Percentiles rank a stretch among this genome's conserved stretches.
These are phyloP conservation scores for Kwoniella dejecticola DNA, from an alignment of 768 basidiomycete genomes.

Conservation along the genomic window DNA sequence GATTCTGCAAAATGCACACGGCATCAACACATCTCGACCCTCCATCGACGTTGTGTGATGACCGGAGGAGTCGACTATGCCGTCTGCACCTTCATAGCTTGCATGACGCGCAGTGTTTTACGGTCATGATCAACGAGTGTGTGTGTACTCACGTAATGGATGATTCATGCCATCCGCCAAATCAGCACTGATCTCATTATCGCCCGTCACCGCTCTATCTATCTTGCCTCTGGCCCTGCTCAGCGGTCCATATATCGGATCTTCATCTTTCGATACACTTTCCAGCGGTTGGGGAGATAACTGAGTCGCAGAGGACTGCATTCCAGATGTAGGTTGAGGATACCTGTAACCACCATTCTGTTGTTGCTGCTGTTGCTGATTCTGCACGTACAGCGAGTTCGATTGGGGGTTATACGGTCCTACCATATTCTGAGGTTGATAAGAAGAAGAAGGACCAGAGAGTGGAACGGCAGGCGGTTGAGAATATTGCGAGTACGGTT, in stretches of 20 bases:
- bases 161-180: conserved; percentile 25
- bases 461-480: background rate
- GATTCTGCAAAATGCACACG: too few relatives aligned
- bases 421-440: background rate
- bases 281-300: conserved; percentile 37
- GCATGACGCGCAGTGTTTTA: too few relatives aligned
- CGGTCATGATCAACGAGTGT: too few relatives aligned
- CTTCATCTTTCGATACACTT: conserved; percentile 35
- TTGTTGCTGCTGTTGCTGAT: conserved; percentile 16
- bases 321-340: background rate
- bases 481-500: background rate
- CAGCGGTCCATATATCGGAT: conserved; percentile 48
- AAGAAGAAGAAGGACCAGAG: background rate
- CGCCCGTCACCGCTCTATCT: conserved; percentile 34
- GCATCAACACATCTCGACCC: too few relatives aligned
- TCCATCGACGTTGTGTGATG: background rate
- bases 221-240: conserved; percentile 38
- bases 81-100: too few relatives aligned
- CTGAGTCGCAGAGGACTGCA: conserved; percentile 18
- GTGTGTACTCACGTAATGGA: conserved; percentile 30
- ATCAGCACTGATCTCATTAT: conserved; percentile 46
- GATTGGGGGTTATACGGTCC: conserved; percentile 6
- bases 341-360: background rate
- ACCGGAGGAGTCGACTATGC: background rate
- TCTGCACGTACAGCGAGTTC: background rate